These are phyloP conservation scores for Fusarium papillatum DNA, from an alignment of 2,329 filamentous ascomycete species.

Conservation along the genomic window DNA sequence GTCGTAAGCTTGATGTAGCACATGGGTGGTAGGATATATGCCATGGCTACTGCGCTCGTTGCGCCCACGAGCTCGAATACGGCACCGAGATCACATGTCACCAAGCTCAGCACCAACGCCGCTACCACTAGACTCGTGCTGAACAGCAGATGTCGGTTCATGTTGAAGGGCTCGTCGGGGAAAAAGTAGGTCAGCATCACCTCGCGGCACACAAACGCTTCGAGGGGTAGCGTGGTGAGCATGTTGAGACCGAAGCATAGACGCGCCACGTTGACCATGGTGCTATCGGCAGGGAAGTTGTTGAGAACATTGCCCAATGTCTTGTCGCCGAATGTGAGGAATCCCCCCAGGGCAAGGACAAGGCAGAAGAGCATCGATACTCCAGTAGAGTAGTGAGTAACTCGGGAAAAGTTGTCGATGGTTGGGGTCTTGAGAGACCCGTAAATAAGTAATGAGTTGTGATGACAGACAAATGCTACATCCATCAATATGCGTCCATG, in stretches of 20 bases:
- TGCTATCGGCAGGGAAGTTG: constrained; percentile 93
- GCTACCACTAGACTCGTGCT: constrained; percentile 85
- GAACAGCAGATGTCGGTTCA: constrained; percentile 88
- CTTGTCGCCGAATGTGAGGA: constrained; percentile 91
- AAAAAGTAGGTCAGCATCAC: constrained; percentile 92
- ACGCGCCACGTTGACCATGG: constrained; percentile 94
- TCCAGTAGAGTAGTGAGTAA: constrained; percentile 93
- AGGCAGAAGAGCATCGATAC: constrained; percentile 95
- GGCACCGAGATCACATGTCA: constrained; percentile 93
- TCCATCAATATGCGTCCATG: neutral
- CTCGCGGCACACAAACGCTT: constrained; percentile 97
- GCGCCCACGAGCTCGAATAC: constrained; percentile 98
- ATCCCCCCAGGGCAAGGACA: constrained; percentile 88
- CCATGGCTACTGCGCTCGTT: constrained; percentile 92
- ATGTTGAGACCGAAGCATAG: constrained; percentile 98
- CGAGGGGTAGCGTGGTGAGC: constrained; percentile 95
- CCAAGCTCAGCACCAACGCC: constrained; percentile 81
- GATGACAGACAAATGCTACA: constrained; percentile 79
- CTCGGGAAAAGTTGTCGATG: constrained; percentile 91
- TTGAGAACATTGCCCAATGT: constrained; percentile 97
- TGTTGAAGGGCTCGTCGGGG: constrained; percentile 80
- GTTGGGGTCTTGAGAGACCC: constrained; percentile 95
- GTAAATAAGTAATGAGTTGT: constrained; percentile 98
- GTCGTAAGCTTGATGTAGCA: constrained; percentile 96
- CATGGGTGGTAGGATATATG: constrained; percentile 94